Evolutionary conservation across 2,329 filamentous ascomycete genomes (phyloP), one percentile per base, ranked within the genome.

Genomic region (Corinectria fuckeliana): DNA sequence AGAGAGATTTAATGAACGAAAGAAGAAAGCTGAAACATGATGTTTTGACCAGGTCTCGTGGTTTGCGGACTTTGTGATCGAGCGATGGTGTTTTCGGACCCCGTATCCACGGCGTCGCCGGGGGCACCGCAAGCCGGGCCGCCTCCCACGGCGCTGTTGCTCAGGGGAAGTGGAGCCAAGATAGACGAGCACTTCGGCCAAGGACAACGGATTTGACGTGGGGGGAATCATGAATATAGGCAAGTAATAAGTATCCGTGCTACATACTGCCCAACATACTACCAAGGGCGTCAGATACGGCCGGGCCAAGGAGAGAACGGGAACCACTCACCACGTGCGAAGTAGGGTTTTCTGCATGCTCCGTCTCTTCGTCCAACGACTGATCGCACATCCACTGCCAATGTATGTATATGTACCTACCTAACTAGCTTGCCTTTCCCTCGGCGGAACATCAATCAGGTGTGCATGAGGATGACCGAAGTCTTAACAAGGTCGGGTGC

Each of bases 401-500:
- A n/a, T n/a, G n/a, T n/a, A n/a, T n/a, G n/a, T n/a, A n/a, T n/a
- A 36, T 36, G 8, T 6, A 9, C 32, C 32, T 36, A 36, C n/a
- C 32, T 5, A 39, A 34, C 5, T 58, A 16, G 10, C 42, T 45
- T 16, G 42, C 8, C n/a, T 7, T 45, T 44, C 14, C 6, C 42
- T 45, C 28, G 23, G 42, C 23, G 14, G 44, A 23, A 23, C 36
- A 21, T 50, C 6, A 18, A 28, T 16, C 23, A 21, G 50, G 25
- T n/a, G 56, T 39, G 38, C 23, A 32, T 32, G 32, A 32, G 38
- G 28, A 47, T 38, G 26, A 57, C 25, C 68, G 68, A 70, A 64
- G 68, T 71, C 71, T 58, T 70, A 63, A 68, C 68, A 66, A 56
- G 54, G 58, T 51, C 68, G 68, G 66, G 63, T 70, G 65, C 58